A percentile compares a stretch with the other conserved stretches of the same genome.
Evolutionary conservation across 345 rosid genomes (phyloP).

Genomic region (Anastatica hierochuntica): DNA sequence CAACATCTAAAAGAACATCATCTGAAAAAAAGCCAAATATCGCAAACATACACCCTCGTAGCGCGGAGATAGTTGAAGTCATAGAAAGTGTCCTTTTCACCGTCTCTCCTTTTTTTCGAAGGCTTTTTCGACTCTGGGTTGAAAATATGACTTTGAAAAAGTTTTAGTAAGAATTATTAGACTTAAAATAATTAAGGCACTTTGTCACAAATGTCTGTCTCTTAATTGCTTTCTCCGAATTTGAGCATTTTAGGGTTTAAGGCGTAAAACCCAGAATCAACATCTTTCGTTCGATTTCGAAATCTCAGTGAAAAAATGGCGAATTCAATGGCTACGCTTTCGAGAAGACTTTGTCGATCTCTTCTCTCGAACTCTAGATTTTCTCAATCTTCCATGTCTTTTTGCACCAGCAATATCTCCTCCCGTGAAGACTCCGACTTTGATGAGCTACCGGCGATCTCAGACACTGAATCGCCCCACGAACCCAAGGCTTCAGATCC

Average conservation of each 20-base stretch:
- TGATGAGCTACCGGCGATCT: no score
- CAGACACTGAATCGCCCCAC: constrained; percentile 30
- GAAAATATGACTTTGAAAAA: no score
- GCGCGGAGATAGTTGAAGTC: no score
- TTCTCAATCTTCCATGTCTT: constrained; percentile 30
- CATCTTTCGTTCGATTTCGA: no score
- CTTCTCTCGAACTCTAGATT: constrained; percentile 35
- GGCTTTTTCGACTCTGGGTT: no score
- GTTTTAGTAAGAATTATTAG: not conserved
- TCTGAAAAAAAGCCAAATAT: no score
- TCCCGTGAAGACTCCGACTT: no score
- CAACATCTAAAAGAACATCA: no score
- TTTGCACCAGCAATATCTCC: constrained; percentile 38
- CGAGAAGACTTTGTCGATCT: constrained; percentile 41
- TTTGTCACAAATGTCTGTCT: constrained; percentile 1
- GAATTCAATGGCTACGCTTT: constrained; percentile 39
- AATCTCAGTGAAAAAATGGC: constrained; percentile 25
- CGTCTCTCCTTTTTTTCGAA: no score
- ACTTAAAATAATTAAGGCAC: not conserved
- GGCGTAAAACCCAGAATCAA: no score
- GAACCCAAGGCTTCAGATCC: constrained; percentile 16
- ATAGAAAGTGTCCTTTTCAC: no score
- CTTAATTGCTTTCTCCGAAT: not conserved
- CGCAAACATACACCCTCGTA: no score
- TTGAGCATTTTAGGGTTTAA: constrained; percentile 21